These are phyloP conservation scores for Magnolia sinica DNA, from an alignment of 164 flowering plant species.

Conservation along the genomic window DNA sequence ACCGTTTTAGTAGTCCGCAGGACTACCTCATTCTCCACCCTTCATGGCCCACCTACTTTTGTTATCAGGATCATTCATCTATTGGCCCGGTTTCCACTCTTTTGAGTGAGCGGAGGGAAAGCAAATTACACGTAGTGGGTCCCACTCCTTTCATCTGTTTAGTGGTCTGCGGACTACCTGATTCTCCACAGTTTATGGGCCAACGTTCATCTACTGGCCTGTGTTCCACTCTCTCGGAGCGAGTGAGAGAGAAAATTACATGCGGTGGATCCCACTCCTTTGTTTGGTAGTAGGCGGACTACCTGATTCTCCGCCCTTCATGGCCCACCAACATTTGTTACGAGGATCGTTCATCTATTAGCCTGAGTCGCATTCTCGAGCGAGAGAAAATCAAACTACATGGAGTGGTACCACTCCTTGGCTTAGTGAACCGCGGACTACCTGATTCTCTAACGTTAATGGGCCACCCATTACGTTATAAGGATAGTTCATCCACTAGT, in stretches of 20 bases:
- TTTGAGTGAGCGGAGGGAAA: background rate
- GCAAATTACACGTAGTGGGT: background rate
- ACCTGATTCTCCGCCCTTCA: background rate
- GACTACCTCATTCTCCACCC: background rate
- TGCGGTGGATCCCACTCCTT: background rate
- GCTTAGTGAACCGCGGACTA: too few relatives aligned
- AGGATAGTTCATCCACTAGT: background rate
- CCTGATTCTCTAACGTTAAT: too few relatives aligned
- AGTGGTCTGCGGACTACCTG: too few relatives aligned
- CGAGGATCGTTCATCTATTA: too few relatives aligned
- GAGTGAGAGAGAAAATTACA: background rate
- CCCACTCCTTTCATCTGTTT: background rate
- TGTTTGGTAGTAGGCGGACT: background rate
- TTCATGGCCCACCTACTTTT: too few relatives aligned
- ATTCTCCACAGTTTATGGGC: background rate
- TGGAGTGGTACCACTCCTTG: background rate
- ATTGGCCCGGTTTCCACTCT: background rate
- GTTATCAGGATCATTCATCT: too few relatives aligned
- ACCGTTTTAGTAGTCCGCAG: background rate
- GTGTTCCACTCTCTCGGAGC: background rate
- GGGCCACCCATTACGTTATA: background rate
- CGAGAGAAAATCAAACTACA: background rate
- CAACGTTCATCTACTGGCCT: background rate
- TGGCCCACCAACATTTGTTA: too few relatives aligned
- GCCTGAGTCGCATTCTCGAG: background rate